Base-by-base conservation (phyloP, 805 yeast species). In the Candida maesae region DNA sequence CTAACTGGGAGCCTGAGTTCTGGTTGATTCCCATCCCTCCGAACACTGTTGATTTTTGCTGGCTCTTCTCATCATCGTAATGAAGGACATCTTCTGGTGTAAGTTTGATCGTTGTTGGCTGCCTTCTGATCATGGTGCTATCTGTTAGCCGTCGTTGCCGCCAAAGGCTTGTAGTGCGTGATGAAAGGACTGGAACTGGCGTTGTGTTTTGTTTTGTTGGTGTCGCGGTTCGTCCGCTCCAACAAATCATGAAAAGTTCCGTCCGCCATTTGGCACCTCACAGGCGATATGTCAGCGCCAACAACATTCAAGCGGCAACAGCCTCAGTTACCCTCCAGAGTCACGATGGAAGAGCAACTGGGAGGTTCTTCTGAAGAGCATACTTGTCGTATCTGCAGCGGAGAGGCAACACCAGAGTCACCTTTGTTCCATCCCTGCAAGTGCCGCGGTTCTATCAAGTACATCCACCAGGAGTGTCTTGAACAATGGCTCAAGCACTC, bases 401-500 rank as follows among this genome's bases (percentile, higher is more conserved):
- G 95, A 28, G 98, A 88, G 53, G 90, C 77, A n/a, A 78, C 93
- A 0, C 66, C 64, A 0, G 78, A 74, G 1, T 87, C 85, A 49
- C 96, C 96, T 4, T 67, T 93, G 34, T 82, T 76, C 49, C 90
- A 85, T 61, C 99, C 99, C 3, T 93, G 99, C 64, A 81, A 78
- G 55, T 93, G 99, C 64, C 73, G 88, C 39, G 99, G 99, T 2
- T 84, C 95, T 12, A 95, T 93, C 60, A 84, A 83, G 59, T 90
- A 81, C 55, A 86, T 93, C 39, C 99, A 93, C 61, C 95, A 91
- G 61, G 95, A 84, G 41, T 93, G 99, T 61, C 64, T 91, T 34
- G 66, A 79, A 53, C 93, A 87, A 55, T 91, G 99, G 99, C 73
- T 93, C 30, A 70, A 73, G 37, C 89, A 51, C 39, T 52, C 56